These are phyloP conservation scores for Tylopilus vinaceipallidus DNA, from an alignment of 768 basidiomycete species.

Conservation along the genomic window DNA sequence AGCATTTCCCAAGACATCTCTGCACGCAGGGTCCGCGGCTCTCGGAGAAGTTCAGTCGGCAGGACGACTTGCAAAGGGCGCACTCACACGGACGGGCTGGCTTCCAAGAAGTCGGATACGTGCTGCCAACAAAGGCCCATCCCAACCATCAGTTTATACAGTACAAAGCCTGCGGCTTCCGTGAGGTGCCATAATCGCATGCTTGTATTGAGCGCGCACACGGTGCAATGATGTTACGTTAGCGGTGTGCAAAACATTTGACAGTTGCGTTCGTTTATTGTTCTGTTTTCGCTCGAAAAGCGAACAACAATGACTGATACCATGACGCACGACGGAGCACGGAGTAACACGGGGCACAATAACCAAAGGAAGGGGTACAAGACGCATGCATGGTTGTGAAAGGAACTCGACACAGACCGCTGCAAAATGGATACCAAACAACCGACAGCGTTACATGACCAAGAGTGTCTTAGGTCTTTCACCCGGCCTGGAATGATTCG, in stretches of 20 bases:
- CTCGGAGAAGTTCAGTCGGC: slow-evolving; percentile 59
- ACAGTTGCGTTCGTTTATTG: slow-evolving; percentile 7
- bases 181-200: slow-evolving; percentile 12
- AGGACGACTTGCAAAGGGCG: slow-evolving; percentile 53
- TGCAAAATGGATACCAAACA: slow-evolving; percentile 18
- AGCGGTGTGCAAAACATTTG: not conserved
- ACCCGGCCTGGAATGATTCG: slow-evolving; percentile 9
- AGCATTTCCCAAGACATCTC: slow-evolving; percentile 22
- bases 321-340: too few species aligned
- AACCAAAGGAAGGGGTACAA: slow-evolving; percentile 13
- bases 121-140: slow-evolving; percentile 2
- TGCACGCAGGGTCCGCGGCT: slow-evolving; percentile 52
- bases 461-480: slow-evolving; percentile 23
- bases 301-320: slow-evolving; percentile 6
- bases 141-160: slow-evolving; percentile 19
- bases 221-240: slow-evolving; percentile 9
- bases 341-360: slow-evolving; percentile 16
- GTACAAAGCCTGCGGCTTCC: slow-evolving; percentile 18
- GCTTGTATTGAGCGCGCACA: not conserved
- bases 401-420: slow-evolving; percentile 8
- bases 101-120: slow-evolving; percentile 22
- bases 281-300: slow-evolving; percentile 3
- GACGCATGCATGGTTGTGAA: slow-evolving; percentile 7
- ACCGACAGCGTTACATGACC: slow-evolving; percentile 26
- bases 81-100: slow-evolving; percentile 37